These are phyloP conservation scores for Pezicula rhizophila DNA, from an alignment of 2,329 filamentous ascomycete genomes.

Conservation along the genomic window DNA sequence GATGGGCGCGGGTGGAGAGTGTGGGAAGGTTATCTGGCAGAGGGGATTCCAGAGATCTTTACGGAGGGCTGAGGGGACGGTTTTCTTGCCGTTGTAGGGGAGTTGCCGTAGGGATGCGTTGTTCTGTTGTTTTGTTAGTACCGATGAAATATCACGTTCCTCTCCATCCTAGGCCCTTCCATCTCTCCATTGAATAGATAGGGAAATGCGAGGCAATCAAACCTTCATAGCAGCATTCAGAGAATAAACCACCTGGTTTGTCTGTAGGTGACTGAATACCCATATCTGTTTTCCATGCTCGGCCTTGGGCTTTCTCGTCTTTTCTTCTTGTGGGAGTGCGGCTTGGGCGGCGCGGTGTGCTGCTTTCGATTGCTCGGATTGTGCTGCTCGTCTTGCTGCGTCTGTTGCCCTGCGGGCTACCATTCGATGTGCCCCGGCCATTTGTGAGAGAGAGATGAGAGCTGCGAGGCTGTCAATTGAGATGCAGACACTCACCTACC, in stretches of 20 bases:
- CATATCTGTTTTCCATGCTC: conserved; percentile 31
- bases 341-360: conserved; percentile 4
- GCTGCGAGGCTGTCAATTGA: neutral
- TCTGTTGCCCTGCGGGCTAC: neutral
- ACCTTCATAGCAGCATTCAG: conserved; percentile 30
- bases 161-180: neutral
- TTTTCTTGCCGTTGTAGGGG: conserved; percentile 63
- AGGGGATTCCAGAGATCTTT: conserved; percentile 63
- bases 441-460: neutral
- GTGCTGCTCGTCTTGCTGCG: neutral
- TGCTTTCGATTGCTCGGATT: neutral
- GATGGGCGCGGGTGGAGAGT: conserved; percentile 34
- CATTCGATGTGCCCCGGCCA: conserved; percentile 2
- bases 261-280: conserved; percentile 32
- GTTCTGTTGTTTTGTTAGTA: conserved; percentile 25
- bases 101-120: conserved; percentile 48
- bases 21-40: conserved; percentile 52
- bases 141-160: neutral
- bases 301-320: conserved; percentile 3
- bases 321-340: neutral
- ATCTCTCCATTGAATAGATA: neutral
- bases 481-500: no score
- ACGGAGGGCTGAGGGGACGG: conserved; percentile 54
- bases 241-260: conserved; percentile 35
- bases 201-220: conserved; percentile 1